These are phyloP conservation scores for Salix udensis DNA, from an alignment of 345 rosid genomes.

Conservation along the genomic window DNA sequence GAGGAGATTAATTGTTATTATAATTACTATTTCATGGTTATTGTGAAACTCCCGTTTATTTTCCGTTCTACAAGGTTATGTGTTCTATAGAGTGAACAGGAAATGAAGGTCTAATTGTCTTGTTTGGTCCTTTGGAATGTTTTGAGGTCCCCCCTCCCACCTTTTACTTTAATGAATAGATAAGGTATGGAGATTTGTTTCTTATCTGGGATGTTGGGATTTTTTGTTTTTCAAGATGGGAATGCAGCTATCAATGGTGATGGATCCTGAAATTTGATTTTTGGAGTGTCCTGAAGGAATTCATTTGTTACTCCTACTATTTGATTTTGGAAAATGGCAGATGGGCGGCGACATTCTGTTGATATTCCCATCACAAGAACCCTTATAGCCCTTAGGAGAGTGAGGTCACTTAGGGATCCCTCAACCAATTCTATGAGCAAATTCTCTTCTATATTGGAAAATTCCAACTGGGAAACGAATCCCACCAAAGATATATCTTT, in stretches of 20 bases:
- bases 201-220: neutral
- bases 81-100: neutral
- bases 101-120: neutral
- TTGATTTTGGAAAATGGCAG: constrained; percentile 35
- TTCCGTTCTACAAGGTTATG: neutral
- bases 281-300: constrained; percentile 4
- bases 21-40: neutral
- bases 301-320: neutral
- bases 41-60: neutral
- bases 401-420: constrained; percentile 91
- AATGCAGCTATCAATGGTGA: constrained; percentile 3
- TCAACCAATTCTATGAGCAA: constrained; percentile 92
- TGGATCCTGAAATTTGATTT: constrained; percentile 16
- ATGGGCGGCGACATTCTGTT: constrained; percentile 80
- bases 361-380: constrained; percentile 89
- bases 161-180: neutral
- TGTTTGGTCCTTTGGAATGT: neutral
- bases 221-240: constrained; percentile 29
- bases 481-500: constrained; percentile 68
- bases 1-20: neutral
- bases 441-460: constrained; percentile 73
- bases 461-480: constrained; percentile 82
- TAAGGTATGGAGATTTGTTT: neutral
- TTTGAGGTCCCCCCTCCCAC: neutral
- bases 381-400: constrained; percentile 85